These are phyloP conservation scores for Boletellus emodensis DNA, from an alignment of 768 basidiomycete genomes.

Conservation along the genomic window DNA sequence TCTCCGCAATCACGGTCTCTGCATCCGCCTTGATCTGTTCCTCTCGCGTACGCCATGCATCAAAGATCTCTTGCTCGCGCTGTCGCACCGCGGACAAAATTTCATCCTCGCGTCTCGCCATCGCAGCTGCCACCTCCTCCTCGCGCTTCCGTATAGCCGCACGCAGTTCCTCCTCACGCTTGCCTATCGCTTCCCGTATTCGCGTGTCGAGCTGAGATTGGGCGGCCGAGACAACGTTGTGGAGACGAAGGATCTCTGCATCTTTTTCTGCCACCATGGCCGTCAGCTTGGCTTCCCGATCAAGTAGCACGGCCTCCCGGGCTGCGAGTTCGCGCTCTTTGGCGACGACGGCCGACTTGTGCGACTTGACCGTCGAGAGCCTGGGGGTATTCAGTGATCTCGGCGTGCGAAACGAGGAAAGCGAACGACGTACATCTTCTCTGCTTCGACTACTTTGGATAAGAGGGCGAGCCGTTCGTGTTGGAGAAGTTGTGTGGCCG, in stretches of 20 bases:
- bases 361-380: slow-evolving; percentile 58
- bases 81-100: slow-evolving; percentile 51
- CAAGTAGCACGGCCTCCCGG: slow-evolving; percentile 51
- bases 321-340: slow-evolving; percentile 63
- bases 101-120: slow-evolving; percentile 65
- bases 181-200: too few species aligned
- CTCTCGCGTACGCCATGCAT: slow-evolving; percentile 56
- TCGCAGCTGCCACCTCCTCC: slow-evolving; percentile 63
- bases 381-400: slow-evolving; percentile 43
- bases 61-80: slow-evolving; percentile 59
- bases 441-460: slow-evolving; percentile 68
- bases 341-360: slow-evolving; percentile 42
- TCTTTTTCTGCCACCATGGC: slow-evolving; percentile 40
- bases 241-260: slow-evolving; percentile 48
- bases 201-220: slow-evolving; percentile 42
- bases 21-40: slow-evolving; percentile 49
- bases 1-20: slow-evolving; percentile 30
- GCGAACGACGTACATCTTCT: slow-evolving; percentile 55
- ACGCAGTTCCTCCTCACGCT: slow-evolving; percentile 69
- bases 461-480: slow-evolving; percentile 73
- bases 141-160: slow-evolving; percentile 62
- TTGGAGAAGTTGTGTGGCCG: slow-evolving; percentile 73
- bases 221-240: slow-evolving; percentile 38
- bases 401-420: not conserved
- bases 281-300: slow-evolving; percentile 52